Base-by-base conservation (phyloP, 1,284 basidiomycete genomes). In the Salmacisia buchloeana region DNA sequence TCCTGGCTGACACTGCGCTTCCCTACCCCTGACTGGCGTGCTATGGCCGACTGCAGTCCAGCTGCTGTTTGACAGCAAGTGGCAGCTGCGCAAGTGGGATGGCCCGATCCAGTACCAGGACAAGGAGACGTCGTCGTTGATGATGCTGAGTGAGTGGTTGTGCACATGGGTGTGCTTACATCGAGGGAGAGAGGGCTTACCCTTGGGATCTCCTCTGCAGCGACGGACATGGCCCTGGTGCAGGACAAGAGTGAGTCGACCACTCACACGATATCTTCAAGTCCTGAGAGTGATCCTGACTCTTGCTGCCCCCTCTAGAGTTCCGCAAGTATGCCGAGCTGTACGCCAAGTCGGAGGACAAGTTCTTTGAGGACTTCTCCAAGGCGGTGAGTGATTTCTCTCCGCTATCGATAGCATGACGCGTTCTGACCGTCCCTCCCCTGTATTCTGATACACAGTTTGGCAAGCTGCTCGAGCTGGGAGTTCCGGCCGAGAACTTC, bases 21-120 rank as follows among this genome's bases (percentile, higher is more conserved):
- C 68, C 83, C 83, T 71, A 58, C 80, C 9, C 83, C 83, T 69
- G 77, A 83, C 62, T 80, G 76, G 49, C 83, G 83, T 45, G n/a
- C 23, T 33, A n/a, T 25, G 34, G 38, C 56, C 38, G 36, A 7
- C 21, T 27, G 15, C 83, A 82, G 71, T 84, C 80, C 79, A 52
- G 65, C 86, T 94, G 39, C 85, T 97, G 63, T 86, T 93, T 72
- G 85, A 89, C 74, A 92, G 97, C 83, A 92, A 88, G 74, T 86
- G 85, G 85, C 71, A 83, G 63, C 85, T 85, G 67, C 89, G 88
- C 86, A 85, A 89, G 81, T 94, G 91, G 91, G 84, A 84, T 68
- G 94, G 93, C 52, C 92, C 93, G 41, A 93, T 92, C 83, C 94
- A 98, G 83, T 88, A 89, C 67, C 87, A 91, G 82, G 93, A 97